Conservation (phyloP, 495 filamentous ascomycete genomes). For the Lophiostoma macrostomum region DNA sequence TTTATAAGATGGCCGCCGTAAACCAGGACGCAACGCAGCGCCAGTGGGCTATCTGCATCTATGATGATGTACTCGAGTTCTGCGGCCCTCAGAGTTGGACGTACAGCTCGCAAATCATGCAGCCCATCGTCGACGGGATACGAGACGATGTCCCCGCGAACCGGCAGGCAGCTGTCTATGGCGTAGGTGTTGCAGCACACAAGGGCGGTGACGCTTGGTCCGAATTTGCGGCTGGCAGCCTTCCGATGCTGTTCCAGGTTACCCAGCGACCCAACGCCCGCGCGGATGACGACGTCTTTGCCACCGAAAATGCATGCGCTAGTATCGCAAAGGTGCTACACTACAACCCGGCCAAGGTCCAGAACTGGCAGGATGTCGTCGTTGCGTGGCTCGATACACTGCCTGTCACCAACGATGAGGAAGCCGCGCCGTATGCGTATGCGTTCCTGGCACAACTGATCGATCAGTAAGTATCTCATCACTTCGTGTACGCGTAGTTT, state of each 20-base stretch:
- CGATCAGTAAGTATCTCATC: conserved; percentile 72
- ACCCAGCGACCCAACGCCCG: conserved; percentile 76
- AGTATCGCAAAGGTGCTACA: conserved; percentile 95
- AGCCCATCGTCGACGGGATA: conserved; percentile 79
- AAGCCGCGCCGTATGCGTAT: conserved; percentile 96
- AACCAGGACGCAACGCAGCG: conserved; percentile 86
- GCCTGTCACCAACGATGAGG: conserved; percentile 91
- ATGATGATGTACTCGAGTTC: conserved; percentile 98
- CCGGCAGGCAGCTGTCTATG: conserved; percentile 93
- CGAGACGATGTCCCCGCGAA: conserved; percentile 84
- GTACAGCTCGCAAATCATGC: conserved; percentile 79
- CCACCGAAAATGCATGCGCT: conserved; percentile 95
- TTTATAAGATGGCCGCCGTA: conserved; percentile 81
- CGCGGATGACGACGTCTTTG: conserved; percentile 91
- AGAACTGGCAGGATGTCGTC: conserved; percentile 67
- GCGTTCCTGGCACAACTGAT: conserved; percentile 87
- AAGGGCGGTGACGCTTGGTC: conserved; percentile 83
- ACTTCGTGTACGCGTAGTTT: background rate
- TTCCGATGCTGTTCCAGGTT: conserved; percentile 79
- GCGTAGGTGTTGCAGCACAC: conserved; percentile 92
- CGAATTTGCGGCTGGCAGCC: conserved; percentile 71
- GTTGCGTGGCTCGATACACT: conserved; percentile 82
- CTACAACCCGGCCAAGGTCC: conserved; percentile 73
- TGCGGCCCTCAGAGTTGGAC: conserved; percentile 79
- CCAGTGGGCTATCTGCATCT: conserved; percentile 97